Conservation (phyloP, 345 rosid species). For the Brassica juncea region DNA sequence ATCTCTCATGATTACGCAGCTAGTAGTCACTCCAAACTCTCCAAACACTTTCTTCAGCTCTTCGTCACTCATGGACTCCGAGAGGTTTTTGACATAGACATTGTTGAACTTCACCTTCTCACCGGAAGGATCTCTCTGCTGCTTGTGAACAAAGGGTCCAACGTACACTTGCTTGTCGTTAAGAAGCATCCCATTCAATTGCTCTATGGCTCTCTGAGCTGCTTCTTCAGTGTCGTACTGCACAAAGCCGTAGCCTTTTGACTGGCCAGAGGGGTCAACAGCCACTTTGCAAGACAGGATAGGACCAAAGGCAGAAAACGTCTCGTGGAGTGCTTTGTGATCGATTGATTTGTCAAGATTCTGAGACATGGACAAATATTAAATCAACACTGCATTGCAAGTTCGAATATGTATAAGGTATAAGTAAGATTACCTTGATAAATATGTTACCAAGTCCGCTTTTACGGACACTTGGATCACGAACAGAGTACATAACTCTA, state of each 20-base stretch:
- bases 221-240: constrained; percentile 81
- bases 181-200: constrained; percentile 86
- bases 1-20: constrained; percentile 85
- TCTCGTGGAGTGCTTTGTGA: constrained; percentile 89
- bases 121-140: constrained; percentile 61
- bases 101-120: constrained; percentile 69
- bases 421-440: constrained; percentile 57
- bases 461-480: constrained; percentile 85
- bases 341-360: constrained; percentile 87
- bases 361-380: constrained; percentile 39
- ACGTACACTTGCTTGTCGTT: constrained; percentile 94
- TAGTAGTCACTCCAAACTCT: constrained; percentile 72
- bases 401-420: not conserved
- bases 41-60: constrained; percentile 70
- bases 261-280: constrained; percentile 72
- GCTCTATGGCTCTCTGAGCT: constrained; percentile 77
- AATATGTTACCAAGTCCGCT: constrained; percentile 94
- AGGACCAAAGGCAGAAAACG: constrained; percentile 81
- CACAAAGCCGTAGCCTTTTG: constrained; percentile 95
- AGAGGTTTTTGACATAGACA: constrained; percentile 77
- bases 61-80: constrained; percentile 68
- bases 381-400: not conserved
- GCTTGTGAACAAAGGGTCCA: constrained; percentile 88
- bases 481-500: constrained; percentile 87
- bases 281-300: constrained; percentile 93